Evolutionary conservation across 2,329 filamentous ascomycete genomes (phyloP), one percentile per base, ranked within the genome.

Genomic region (Thermoascus crustaceus): DNA sequence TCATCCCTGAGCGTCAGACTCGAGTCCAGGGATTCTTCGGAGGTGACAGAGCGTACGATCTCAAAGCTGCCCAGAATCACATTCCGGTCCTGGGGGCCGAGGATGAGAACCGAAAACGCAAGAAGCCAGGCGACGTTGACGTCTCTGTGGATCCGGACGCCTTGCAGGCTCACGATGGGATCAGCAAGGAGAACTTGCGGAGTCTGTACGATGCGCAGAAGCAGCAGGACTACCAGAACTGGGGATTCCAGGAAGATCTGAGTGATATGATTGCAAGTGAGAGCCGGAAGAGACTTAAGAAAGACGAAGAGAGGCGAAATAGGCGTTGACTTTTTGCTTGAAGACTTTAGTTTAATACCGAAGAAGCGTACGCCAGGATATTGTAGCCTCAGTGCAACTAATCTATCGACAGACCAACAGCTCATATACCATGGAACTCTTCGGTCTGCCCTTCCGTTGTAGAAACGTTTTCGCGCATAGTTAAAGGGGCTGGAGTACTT

Each of bases 231-330:
- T 79, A 80, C 22, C 76, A 78, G 14, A 74, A 78, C 50, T 86
- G 81, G 76, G 75, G 78, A 39, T 81, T 82, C 61, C 85, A 94
- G 57, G 89, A 96, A 49, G 89, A 95, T 55, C 64, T 98, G 38
- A 89, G 81, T 51, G 85, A 94, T 53, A 93, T 98, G 85, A 95
- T 98, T 66, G 86, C 86, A 8, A 81, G 85, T 52, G 91, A 96
- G 66, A 86, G 80, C 54, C 75, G 86, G 46, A 96, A 96, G 73
- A 76, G 87, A 57, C 75, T 88, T 57, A 93, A 88, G 73, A 77
- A 83, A 46, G 88, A 94, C 49, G 80, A 85, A 59, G 86, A 94
- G 61, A 78, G 79, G 57, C 72, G 73, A 51, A 73, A 76, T 44
- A 80, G 81, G 68, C 50, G 57, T 32, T 67, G 40, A 55, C 30